A percentile compares a stretch with the other conserved stretches of the same genome.
Conservation (phyloP, 176 grass and related monocot genomes). For the Musa acuminata region DNA sequence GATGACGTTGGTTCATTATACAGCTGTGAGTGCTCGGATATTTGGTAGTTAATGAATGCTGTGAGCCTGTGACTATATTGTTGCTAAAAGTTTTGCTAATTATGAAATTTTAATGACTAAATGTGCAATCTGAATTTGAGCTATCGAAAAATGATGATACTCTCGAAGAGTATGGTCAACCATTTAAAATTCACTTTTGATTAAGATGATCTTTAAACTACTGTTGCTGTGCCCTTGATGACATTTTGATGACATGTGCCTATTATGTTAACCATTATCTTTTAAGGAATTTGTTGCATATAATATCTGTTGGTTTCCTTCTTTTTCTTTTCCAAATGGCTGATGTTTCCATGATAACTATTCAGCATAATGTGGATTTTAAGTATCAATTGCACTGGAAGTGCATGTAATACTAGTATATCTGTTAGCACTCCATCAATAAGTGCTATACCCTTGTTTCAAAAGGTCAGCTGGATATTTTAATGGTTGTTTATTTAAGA, state of each 20-base stretch:
- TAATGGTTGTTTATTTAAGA: neutral
- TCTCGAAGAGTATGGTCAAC: no score
- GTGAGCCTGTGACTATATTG: no score
- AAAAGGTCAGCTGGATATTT: neutral
- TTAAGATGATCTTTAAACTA: no score
- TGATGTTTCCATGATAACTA: neutral
- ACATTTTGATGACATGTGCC: no score
- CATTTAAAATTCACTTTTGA: no score
- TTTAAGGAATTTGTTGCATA: no score
- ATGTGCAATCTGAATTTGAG: neutral
- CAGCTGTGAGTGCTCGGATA: constrained; percentile 35
- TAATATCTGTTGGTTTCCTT: no score
- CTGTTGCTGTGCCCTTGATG: no score
- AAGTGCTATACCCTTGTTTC: neutral
- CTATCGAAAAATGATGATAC: no score
- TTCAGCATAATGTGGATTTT: neutral
- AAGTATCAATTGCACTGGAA: neutral
- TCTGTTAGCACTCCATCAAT: neutral
- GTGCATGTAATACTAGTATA: neutral
- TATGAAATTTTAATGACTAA: neutral
- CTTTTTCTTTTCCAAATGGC: neutral
- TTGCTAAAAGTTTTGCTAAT: no score
- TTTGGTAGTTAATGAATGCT: neutral
- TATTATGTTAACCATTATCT: no score
- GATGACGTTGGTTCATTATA: constrained; percentile 27